Evolutionary conservation across 1,284 basidiomycete species (phyloP), one percentile per base, ranked within the genome.

Genomic region (Golubevia pallescens): DNA sequence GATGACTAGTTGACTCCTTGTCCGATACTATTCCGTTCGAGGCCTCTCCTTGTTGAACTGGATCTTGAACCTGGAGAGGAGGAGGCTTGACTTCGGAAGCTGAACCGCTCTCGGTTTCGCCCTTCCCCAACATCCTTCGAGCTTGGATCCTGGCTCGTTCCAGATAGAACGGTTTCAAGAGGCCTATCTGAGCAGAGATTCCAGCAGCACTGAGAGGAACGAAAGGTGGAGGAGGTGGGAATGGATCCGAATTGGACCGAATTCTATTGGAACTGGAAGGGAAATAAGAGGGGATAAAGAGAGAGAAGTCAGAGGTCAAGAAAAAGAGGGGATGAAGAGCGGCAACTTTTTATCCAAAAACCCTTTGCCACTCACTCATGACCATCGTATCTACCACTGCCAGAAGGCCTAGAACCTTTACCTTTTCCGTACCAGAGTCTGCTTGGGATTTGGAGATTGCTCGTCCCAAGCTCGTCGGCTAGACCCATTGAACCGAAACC

Each of bases 401-500:
- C 42, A 48, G 42, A 13, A 48, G 13, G 13, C 14, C 55, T 34
- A n/a, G 58, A 19, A 59, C 54, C 58, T 71, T 86, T 65, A 76
- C 88, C 70, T 84, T 92, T 91, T 48, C 92, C 90, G 77, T 90
- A 92, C 81, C 95, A 90, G 38, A 97, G 85, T 64, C 89, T 90
- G 80, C 91, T 91, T 4, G 95, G 95, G 19, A 97, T 89, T 10
- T 89, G 90, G 60, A 97, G 88, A 68, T 89, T 92, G 1, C 90
- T 89, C 70, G 95, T 86, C n/a, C 93, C 93, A 63, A 93, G 88
- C 83, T 97, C 95, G 56, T 89, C 89, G 60, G 94, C 94, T 65
- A 98, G 93, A 20, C 95, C 95, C 54, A 95, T 87, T 81, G 93
- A 94, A 62, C 90, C 89, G 32, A 97, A 88, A 19, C 95, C 95